A percentile compares a stretch with the other conserved stretches of the same genome.
Evolutionary conservation across 768 basidiomycete genomes (phyloP).

Genomic region (Leccinum uliginosum): DNA sequence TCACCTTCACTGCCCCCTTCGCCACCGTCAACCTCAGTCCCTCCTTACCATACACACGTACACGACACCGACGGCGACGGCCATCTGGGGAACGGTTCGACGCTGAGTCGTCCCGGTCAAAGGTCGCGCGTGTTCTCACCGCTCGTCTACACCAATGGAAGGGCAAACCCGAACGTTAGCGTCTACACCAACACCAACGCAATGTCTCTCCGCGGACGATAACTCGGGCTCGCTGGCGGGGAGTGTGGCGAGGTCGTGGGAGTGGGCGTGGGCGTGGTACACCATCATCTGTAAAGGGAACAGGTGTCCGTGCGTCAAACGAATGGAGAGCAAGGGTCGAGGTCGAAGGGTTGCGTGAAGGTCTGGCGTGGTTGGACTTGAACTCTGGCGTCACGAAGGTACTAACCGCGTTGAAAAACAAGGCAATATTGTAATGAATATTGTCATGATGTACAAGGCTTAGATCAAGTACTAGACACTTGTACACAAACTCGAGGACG

Average conservation of each 20-base stretch:
- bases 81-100: no score
- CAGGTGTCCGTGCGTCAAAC: background rate
- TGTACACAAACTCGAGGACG: background rate
- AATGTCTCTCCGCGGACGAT: background rate
- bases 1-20: no score
- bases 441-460: background rate
- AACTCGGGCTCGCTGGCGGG: background rate
- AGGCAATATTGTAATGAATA: background rate
- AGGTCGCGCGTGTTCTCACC: conserved; percentile 15
- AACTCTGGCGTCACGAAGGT: background rate
- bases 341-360: background rate
- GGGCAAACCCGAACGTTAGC: no score
- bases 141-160: no score
- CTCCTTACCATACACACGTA: no score
- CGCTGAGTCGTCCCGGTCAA: no score
- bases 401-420: no score
- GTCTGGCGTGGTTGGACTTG: background rate
- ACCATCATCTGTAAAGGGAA: background rate
- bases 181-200: background rate
- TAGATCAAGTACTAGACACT: background rate
- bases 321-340: conserved; percentile 5
- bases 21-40: no score
- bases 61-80: no score
- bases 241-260: background rate
- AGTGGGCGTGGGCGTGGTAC: background rate